Base-by-base conservation (phyloP, 163 green algal genomes). In the Prototheca wickerhamii region DNA sequence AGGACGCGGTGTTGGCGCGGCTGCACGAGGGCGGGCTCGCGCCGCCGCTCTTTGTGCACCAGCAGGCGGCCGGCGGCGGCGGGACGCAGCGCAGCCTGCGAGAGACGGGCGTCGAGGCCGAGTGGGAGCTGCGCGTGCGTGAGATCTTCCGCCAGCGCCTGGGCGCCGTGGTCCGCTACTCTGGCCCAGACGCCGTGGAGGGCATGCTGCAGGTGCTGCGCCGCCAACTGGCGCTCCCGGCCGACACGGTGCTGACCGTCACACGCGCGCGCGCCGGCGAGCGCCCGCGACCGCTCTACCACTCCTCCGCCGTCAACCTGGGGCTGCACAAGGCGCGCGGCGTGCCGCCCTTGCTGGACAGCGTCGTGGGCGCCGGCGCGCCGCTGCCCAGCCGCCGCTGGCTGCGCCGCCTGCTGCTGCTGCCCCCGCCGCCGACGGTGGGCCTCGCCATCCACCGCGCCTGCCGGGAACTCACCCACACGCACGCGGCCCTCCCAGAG, bases 21-120 rank as follows among this genome's bases (percentile, higher is more conserved):
- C 60, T 86, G 30, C 62, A 82, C 61, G 58, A 78, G 54, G 79
- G 75, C 18, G 78, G 73, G 1, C 68, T 82, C 26, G 65, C 57
- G 0, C 79, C 79, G 33, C 79, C 79, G 18, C 64, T 86, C 10
- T 84, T 82, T 73, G 42, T 86, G 28, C 78, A 84, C 67, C 64
- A 15, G 0, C n/a, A 20, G 18, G 10, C 58, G 5, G 33, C 21
- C 33, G 35, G 55, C 4, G 23, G 35, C 17, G 64, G 66, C 23
- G 51, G 40, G 1, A n/a, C n/a, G n/a, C n/a, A n/a, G n/a, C n/a
- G n/a, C n/a, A 53, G 61, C 20, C 49, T 83, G 28, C 52, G 29
- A 20, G 68, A 78, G 32, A 28, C 58, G 43, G 65, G 42, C 20
- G 37, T 65, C 29, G 74, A 84, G 55, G 44, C 40, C 12, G 78